phyloP scores from a whole-genome alignment of 75 land plant species.

The Picea glauca region DNA sequence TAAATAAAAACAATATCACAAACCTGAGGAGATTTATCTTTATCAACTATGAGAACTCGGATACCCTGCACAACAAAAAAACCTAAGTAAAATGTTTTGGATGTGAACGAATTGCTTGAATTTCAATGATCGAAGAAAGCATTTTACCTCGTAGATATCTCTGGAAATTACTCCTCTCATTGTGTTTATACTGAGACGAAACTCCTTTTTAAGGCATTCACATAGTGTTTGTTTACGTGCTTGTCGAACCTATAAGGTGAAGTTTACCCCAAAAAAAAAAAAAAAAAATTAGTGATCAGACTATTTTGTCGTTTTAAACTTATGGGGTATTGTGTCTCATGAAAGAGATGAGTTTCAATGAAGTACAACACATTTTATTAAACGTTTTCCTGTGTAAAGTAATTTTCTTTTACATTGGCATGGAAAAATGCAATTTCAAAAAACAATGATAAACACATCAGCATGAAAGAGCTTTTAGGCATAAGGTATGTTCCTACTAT shows the following conservation, averaged over 20 bases:
- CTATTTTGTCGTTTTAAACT: too few species aligned
- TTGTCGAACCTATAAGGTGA: slow-evolving; percentile 55
- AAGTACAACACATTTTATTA: too few species aligned
- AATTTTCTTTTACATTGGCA: too few species aligned
- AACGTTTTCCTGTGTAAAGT: too few species aligned
- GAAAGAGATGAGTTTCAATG: too few species aligned
- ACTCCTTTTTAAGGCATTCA: slow-evolving; percentile 80
- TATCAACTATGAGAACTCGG: slow-evolving; percentile 75
- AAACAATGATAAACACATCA: too few species aligned
- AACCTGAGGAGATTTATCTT: slow-evolving; percentile 91
- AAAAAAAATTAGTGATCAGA: neutral
- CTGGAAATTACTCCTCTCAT: slow-evolving; percentile 53
- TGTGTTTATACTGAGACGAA: slow-evolving; percentile 70
- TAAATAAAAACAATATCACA: neutral
- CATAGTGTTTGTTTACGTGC: slow-evolving; percentile 60
- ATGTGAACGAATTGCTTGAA: neutral
- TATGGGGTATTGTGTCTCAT: too few species aligned
- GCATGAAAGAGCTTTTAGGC: too few species aligned
- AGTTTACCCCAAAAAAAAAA: too few species aligned
- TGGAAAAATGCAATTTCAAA: too few species aligned
- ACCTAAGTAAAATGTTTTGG: too few species aligned
- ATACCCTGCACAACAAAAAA: slow-evolving; percentile 54
- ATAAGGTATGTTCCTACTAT: too few species aligned
- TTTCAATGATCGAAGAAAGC: neutral
- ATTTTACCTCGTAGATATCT: slow-evolving; percentile 86